A percentile compares a stretch with the other conserved stretches of the same genome.
These are phyloP conservation scores for Dendrostoma leiphaemia DNA, from an alignment of 2,329 filamentous ascomycete species.

Conservation along the genomic window DNA sequence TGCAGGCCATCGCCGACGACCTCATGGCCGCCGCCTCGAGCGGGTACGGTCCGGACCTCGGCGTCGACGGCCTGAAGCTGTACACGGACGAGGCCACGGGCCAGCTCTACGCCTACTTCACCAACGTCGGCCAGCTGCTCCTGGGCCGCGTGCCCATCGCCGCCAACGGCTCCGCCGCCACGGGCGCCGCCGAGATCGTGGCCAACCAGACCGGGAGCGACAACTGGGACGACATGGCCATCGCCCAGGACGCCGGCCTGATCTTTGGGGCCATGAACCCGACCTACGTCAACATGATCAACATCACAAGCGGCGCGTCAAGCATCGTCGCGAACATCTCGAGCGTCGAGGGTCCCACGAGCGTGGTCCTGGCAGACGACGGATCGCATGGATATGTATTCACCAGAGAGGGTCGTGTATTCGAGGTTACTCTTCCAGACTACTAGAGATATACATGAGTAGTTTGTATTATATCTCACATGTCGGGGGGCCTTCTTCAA, in stretches of 20 bases:
- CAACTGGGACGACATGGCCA: slow-evolving; percentile 7
- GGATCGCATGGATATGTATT: not conserved
- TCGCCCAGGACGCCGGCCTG: not conserved
- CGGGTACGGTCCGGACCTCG: slow-evolving; percentile 3
- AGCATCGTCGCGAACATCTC: slow-evolving; percentile 1
- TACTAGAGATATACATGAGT: too few species aligned
- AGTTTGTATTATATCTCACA: too few species aligned
- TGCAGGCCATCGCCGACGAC: slow-evolving; percentile 8
- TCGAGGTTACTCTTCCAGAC: not conserved
- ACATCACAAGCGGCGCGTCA: not conserved
- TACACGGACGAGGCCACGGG: not conserved
- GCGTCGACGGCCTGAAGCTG: slow-evolving; percentile 16
- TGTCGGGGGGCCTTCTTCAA: too few species aligned
- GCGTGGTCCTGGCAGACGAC: slow-evolving; percentile 4
- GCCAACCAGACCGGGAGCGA: not conserved
- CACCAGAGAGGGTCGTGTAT: not conserved
- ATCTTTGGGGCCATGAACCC: slow-evolving; percentile 7
- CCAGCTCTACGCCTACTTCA: slow-evolving; percentile 15
- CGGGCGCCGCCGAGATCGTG: not conserved
- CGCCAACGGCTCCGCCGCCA: not conserved
- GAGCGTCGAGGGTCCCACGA: slow-evolving; percentile 1
- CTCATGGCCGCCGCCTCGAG: too few species aligned
- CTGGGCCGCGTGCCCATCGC: slow-evolving; percentile 13
- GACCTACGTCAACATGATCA: not conserved
- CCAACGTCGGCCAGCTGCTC: slow-evolving; percentile 10